Base-by-base conservation (phyloP, 1,139 yeast genomes). In the Yamadazyma aaseri region DNA sequence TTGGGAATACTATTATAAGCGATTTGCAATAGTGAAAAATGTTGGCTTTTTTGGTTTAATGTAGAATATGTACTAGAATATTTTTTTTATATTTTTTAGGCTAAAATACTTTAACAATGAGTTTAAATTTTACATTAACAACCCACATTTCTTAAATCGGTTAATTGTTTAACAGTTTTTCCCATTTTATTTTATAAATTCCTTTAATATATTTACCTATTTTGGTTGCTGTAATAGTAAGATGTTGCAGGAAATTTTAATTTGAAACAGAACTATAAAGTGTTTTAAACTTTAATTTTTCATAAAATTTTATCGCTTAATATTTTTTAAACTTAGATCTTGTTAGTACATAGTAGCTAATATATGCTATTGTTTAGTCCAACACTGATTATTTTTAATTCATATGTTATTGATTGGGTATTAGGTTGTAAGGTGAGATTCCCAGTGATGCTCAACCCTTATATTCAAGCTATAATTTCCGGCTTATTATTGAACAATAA, bases 91-190 rank as follows among this genome's bases (percentile, higher is more conserved):
- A 22, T 22, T 8, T 16, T 29, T 29, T 29, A 29, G 32, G 26
- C 32, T 29, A 29, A 29, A 29, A 21, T 22, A 25, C 16, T 16
- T 29, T 16, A 29, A 29, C 26, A 29, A 8, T 29, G 14, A 7
- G 16, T 22, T 21, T 21, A 20, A 20, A n/a, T 16, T 10, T 22
- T 17, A 12, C n/a, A 11, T 21, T 22, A n/a, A 23, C 16, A 29
- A 17, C 25, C 16, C 17, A 23, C 2, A 3, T 23, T 32, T 28
- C 35, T 24, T 7, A 20, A 28, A 23, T 28, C 12, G 31, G 35
- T 23, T 29, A 29, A 13, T 23, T 29, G n/a, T 22, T 22, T 8
- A 11, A 22, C n/a, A 9, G 12, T 11, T 22, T 22, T 22, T 18
- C 6, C 6, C 9, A 7, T 22, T 8, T 22, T 22, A 8, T 22